Evolutionary conservation across 2,329 filamentous ascomycete genomes (phyloP), one percentile per base, ranked within the genome.

Genomic region (Zelopaecilomyces penicillatus): DNA sequence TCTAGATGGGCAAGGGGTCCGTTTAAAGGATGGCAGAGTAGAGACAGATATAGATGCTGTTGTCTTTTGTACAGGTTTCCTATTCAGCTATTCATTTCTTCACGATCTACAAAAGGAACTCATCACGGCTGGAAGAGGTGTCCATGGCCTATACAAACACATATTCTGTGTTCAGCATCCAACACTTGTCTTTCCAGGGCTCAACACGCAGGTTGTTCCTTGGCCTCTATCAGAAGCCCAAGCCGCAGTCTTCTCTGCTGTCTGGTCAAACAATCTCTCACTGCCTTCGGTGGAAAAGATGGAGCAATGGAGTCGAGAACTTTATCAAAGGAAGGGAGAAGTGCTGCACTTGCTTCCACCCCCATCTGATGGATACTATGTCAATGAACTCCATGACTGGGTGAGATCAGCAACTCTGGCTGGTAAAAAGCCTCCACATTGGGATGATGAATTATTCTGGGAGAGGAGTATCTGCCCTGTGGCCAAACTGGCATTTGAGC

Each of bases 31-130:
- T 55, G 84, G 83, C 2, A 70, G 70, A 0, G 58, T 83, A 7
- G 85, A 88, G 57, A 66, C 66, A 3, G 68, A 81, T 31, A 65
- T 97, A 45, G 90, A 96, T 56, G 76, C 79, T 1, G 68, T 96
- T 5, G 61, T 97, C 29, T 96, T 91, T 63, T 90, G 87, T 61
- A 96, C 91, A 0, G 91, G 91, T 0, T 97, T 94, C 57, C 77
- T 95, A 45, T 95, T 87, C 65, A 82, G 83, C 5, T 85, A 85
- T 46, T 88, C 89, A 0, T 96, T 95, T 57, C 60, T 83, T 4
- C 59, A 61, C 9, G 59, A 65, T 3, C 52, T 76, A 4, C 55
- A 66, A 10, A 64, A 60, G 7, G 69, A 77, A 0, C 59, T 88
- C 2, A 73, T 90, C 44, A 81, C 76, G 0, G 76, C 80, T 44